These are phyloP conservation scores for Lactuca sativa DNA, from an alignment of 129 eudicot genomes.

Conservation along the genomic window DNA sequence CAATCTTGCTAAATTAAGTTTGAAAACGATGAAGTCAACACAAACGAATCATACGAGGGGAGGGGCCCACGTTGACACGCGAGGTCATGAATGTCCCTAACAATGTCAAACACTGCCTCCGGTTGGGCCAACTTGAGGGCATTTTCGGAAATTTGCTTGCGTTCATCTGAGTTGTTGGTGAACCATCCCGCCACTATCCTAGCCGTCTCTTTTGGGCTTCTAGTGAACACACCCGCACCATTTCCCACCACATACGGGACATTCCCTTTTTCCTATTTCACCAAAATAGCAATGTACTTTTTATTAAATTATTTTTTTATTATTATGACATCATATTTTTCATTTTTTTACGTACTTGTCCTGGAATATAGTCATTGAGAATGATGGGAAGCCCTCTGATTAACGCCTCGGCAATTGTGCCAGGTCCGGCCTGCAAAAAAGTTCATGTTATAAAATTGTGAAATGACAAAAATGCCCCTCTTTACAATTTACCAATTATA, in stretches of 20 bases:
- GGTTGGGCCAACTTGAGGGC: slow-evolving; percentile 89
- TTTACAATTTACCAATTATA: background rate
- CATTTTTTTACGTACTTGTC: slow-evolving; percentile 62
- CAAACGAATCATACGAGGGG: slow-evolving; percentile 46
- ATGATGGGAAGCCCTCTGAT: slow-evolving; percentile 96
- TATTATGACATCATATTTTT: too few species aligned
- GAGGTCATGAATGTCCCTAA: slow-evolving; percentile 84
- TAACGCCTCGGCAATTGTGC: slow-evolving; percentile 95
- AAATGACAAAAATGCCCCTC: background rate
- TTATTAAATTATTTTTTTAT: too few species aligned
- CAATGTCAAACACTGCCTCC: slow-evolving; percentile 90
- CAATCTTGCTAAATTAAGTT: slow-evolving; percentile 45
- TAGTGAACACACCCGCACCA: slow-evolving; percentile 89
- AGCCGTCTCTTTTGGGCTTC: slow-evolving; percentile 78
- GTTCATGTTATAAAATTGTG: background rate
- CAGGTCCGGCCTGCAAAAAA: slow-evolving; percentile 82
- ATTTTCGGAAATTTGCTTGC: slow-evolving; percentile 71
- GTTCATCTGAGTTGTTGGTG: slow-evolving; percentile 71
- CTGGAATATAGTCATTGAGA: slow-evolving; percentile 97
- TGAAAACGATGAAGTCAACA: slow-evolving; percentile 72
- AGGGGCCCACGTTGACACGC: slow-evolving; percentile 81
- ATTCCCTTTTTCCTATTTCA: slow-evolving; percentile 77
- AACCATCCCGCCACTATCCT: slow-evolving; percentile 89
- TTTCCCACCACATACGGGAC: slow-evolving; percentile 93
- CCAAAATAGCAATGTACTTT: background rate